Percentiles rank a stretch among this genome's conserved stretches.
These are phyloP conservation scores for Zanthoxylum bungeanum DNA, from an alignment of 345 rosid genomes.

Conservation along the genomic window DNA sequence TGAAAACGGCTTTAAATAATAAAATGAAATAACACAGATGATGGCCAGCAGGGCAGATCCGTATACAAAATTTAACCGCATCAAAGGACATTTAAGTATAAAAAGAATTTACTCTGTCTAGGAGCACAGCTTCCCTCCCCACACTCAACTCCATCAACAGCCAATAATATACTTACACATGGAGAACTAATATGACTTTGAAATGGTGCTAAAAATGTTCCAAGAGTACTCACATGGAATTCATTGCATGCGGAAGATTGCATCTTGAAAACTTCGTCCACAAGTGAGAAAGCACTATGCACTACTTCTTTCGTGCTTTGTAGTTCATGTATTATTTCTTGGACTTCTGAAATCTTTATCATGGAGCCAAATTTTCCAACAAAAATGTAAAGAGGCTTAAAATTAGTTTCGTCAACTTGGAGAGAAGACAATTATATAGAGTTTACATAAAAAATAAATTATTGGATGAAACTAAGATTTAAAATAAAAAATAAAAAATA, in stretches of 20 bases:
- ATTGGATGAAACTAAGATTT: background rate
- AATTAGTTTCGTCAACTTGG: constrained; percentile 15
- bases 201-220: constrained; percentile 1
- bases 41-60: background rate
- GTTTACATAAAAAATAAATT: background rate
- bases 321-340: constrained; percentile 51
- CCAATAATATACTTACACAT: background rate
- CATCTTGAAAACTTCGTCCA: constrained; percentile 62
- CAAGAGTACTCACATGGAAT: constrained; percentile 52
- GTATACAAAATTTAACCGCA: background rate
- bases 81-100: background rate
- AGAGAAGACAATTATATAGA: background rate
- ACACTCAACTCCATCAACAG: background rate
- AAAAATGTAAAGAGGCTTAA: constrained; percentile 21
- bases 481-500: background rate
- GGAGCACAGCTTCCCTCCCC: background rate
- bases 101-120: background rate
- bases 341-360: constrained; percentile 51
- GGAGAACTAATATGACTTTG: background rate
- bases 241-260: constrained; percentile 36
- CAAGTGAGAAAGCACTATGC: constrained; percentile 39
- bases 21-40: background rate
- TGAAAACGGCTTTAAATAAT: too few species aligned
- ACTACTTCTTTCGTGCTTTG: constrained; percentile 40
- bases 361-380: constrained; percentile 31